Conservation (phyloP, 2,329 filamentous ascomycete genomes). For the Coccinonectria pachysandricola region DNA sequence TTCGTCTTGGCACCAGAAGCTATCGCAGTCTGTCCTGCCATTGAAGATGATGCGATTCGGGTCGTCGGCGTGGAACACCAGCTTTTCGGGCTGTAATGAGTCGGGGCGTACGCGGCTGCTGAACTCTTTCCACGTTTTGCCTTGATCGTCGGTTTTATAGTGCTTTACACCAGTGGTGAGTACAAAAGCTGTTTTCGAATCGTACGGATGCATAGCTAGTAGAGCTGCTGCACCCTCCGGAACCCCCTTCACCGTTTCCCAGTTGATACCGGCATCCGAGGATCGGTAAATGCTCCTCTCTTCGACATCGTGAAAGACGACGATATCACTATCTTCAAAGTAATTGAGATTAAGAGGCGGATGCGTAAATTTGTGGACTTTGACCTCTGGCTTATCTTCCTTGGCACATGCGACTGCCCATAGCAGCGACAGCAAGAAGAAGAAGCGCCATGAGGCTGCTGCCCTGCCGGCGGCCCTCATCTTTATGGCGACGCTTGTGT, state of each 20-base stretch:
- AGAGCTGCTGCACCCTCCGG: slow-evolving; percentile 51
- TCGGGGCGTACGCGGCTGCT: slow-evolving; percentile 48
- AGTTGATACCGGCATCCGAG: slow-evolving; percentile 67
- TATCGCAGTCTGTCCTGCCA: slow-evolving; percentile 57
- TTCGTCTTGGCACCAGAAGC: slow-evolving; percentile 52
- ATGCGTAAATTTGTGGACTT: slow-evolving; percentile 54
- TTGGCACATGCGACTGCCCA: slow-evolving; percentile 39
- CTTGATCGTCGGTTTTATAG: slow-evolving; percentile 75
- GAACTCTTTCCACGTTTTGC: slow-evolving; percentile 72
- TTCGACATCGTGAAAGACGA: slow-evolving; percentile 61
- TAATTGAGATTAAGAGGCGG: slow-evolving; percentile 66
- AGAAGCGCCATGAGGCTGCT: slow-evolving; percentile 35
- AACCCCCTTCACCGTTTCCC: slow-evolving; percentile 57
- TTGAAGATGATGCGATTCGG: slow-evolving; percentile 80
- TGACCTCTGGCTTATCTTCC: slow-evolving; percentile 57
- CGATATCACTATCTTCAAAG: slow-evolving; percentile 78
- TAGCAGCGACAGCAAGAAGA: slow-evolving; percentile 42
- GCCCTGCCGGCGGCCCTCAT: slow-evolving; percentile 45
- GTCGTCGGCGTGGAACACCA: slow-evolving; percentile 77
- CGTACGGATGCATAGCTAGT: slow-evolving; percentile 68
- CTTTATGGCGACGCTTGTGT: slow-evolving; percentile 28
- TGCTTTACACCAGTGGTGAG: slow-evolving; percentile 60
- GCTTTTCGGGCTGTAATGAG: slow-evolving; percentile 36
- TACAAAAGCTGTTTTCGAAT: slow-evolving; percentile 70
- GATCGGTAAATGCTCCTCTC: slow-evolving; percentile 65